Conservation (phyloP, 2,329 filamentous ascomycete genomes). For the Berkeleyomyces basicola region DNA sequence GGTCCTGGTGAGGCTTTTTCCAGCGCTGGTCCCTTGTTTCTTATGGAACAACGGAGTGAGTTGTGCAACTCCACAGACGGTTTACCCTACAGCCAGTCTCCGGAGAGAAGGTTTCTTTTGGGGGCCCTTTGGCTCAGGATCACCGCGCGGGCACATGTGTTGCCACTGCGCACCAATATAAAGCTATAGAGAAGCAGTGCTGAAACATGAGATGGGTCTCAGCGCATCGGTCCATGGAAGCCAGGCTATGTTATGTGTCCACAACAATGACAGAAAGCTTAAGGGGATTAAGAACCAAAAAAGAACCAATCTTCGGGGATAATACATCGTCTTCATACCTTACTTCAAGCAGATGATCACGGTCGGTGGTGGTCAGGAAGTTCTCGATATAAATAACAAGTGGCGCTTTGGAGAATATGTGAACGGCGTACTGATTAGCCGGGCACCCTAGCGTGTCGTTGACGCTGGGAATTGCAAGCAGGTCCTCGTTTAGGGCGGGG, state of each 20-base stretch:
- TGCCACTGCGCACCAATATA: not conserved
- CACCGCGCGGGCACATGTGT: not conserved
- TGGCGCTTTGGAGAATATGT: slow-evolving; percentile 24
- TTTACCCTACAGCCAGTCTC: too few relatives aligned
- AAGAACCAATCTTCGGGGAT: not conserved
- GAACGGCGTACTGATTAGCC: slow-evolving; percentile 28
- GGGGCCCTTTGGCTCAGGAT: not conserved
- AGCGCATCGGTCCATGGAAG: not conserved
- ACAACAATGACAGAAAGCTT: not conserved
- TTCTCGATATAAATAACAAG: slow-evolving; percentile 32
- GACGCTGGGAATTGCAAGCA: slow-evolving; percentile 30
- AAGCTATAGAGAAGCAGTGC: not conserved
- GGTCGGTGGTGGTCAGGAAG: slow-evolving; percentile 28
- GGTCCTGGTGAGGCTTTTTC: not conserved
- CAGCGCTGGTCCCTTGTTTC: not conserved
- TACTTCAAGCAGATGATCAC: slow-evolving; percentile 26
- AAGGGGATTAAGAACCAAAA: not conserved
- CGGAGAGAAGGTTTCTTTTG: too few relatives aligned
- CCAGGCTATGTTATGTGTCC: not conserved
- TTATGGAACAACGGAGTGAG: not conserved
- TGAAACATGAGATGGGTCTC: not conserved
- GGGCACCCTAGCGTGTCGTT: slow-evolving; percentile 25
- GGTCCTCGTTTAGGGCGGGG: slow-evolving; percentile 32
- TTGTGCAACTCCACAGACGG: not conserved
- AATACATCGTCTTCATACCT: slow-evolving; percentile 21